These are phyloP conservation scores for Chenopodium berlandieri DNA, from an alignment of 148 eudicot genomes.

Conservation along the genomic window DNA sequence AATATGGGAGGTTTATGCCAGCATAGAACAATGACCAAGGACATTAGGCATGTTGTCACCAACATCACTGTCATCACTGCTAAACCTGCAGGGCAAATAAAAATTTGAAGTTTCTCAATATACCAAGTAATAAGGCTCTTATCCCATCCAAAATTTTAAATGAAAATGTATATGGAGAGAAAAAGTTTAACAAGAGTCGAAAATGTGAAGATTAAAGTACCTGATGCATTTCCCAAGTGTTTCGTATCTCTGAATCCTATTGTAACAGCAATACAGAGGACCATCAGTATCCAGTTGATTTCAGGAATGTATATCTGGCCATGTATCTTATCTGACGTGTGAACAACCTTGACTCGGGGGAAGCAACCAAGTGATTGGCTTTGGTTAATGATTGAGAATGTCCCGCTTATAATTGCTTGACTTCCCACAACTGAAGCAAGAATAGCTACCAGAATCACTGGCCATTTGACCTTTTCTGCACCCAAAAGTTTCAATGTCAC, in stretches of 20 bases:
- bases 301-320: conserved; percentile 93
- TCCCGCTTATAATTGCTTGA: conserved; percentile 90
- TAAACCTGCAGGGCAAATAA: conserved; percentile 52
- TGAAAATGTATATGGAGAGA: neutral
- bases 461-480: conserved; percentile 77
- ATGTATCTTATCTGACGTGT: conserved; percentile 83
- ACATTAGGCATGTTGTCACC: conserved; percentile 89
- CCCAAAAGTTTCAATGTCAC: conserved; percentile 4
- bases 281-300: conserved; percentile 90
- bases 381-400: conserved; percentile 93
- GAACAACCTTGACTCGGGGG: conserved; percentile 87
- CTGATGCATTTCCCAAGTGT: conserved; percentile 94
- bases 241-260: conserved; percentile 91
- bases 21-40: conserved; percentile 77
- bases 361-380: conserved; percentile 92
- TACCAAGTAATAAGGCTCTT: neutral
- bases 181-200: neutral
- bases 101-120: neutral
- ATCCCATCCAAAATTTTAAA: neutral
- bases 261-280: conserved; percentile 83
- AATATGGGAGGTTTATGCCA: conserved; percentile 83
- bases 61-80: conserved; percentile 96
- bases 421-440: conserved; percentile 92
- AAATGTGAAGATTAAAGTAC: conserved; percentile 28
- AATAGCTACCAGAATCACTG: conserved; percentile 66